Percentiles rank a stretch among this genome's conserved stretches.
Conservation (phyloP, 768 basidiomycete genomes). For the Russula compacta region DNA sequence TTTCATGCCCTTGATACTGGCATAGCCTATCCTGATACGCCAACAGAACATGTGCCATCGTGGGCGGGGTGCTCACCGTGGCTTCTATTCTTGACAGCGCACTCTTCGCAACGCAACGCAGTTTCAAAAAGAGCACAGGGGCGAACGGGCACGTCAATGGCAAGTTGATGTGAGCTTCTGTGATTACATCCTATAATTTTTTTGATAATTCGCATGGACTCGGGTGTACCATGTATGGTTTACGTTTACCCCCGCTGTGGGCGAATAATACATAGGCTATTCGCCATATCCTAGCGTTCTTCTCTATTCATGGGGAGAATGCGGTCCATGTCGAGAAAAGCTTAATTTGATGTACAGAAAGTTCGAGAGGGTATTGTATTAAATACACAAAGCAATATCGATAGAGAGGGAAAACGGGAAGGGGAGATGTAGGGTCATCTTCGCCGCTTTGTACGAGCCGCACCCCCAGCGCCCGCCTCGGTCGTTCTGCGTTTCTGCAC, state of each 20-base stretch:
- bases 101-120: conserved; percentile 73
- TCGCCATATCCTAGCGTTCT: neutral
- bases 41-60: conserved; percentile 86
- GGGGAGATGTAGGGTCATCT: neutral
- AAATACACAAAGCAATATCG: conserved; percentile 1
- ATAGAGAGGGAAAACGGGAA: neutral
- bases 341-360: neutral
- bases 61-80: conserved; percentile 94
- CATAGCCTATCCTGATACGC: neutral
- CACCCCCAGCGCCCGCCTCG: neutral
- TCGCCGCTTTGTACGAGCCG: conserved; percentile 11
- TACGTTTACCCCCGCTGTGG: neutral
- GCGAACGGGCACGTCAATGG: conserved; percentile 16
- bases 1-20: neutral
- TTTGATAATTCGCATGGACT: neutral
- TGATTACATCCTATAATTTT: neutral
- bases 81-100: conserved; percentile 82
- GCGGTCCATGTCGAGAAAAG: neutral
- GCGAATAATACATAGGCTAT: neutral
- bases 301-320: neutral
- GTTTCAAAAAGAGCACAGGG: conserved; percentile 51
- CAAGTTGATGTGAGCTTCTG: conserved; percentile 20
- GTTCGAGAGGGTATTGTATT: neutral
- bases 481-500: conserved; percentile 10
- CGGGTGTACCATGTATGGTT: conserved; percentile 7